Base-by-base conservation (phyloP, 1,139 yeast genomes). In the Pichia sp. region DNA sequence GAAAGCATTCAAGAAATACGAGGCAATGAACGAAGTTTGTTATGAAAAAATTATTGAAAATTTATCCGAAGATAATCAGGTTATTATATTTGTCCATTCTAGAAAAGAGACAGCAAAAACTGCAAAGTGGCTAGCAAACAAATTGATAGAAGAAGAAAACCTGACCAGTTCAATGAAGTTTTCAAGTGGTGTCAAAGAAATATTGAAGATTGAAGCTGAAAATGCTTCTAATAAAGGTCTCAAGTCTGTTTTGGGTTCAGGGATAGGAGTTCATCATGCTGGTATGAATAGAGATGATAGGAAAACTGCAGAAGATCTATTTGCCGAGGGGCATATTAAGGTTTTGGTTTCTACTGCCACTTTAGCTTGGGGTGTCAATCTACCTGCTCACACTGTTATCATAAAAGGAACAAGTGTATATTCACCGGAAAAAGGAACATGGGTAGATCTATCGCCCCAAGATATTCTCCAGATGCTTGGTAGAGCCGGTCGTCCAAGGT, bases 311-410 rank as follows among this genome's bases (percentile, higher is more conserved):
- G 99, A 93, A 70, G 93, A 88, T 64, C 72, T 89, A 47, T 93
- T 93, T 73, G 92, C 96, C 0, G 93, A 85, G 60, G 97, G 98
- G 3, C 84, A 86, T 55, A 72, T 90, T 31, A 85, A 83, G 63
- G 90, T 92, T 1, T 75, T 93, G 52, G 95, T 92, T 1, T 90
- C 96, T 0, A 93, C 99, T 1, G 96, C 98, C 0, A 93, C 99
- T 0, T 79, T 93, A 60, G 98, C 99, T 0, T 93, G 98, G 99
- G 99, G 99, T 77, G 98, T 93, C 42, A 93, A 93, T 67, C 77
- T 93, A 55, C 99, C 99, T 1, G 98, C 98, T 0, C 97, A 93
- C 63, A 90, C 97, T 0, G 99, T 93, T 32, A 85, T 93, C 32
- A 88, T 93, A 58, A 92, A 93, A 65, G 99, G 98, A 0, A 93